A percentile compares a stretch with the other conserved stretches of the same genome.
These are phyloP conservation scores for Musa troglodytarum DNA, from an alignment of 176 grass and related monocot genomes.

Conservation along the genomic window DNA sequence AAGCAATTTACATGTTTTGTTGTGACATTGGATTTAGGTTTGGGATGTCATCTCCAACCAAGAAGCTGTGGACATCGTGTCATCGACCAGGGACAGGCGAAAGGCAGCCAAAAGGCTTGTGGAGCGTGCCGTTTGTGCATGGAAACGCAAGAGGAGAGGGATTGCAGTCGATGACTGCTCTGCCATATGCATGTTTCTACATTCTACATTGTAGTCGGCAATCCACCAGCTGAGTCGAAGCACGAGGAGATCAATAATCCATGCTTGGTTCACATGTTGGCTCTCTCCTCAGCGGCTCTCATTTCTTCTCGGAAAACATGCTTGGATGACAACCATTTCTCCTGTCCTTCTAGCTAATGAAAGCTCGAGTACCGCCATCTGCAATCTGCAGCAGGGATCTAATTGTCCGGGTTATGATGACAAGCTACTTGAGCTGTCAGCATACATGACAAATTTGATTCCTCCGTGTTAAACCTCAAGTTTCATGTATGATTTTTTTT, in stretches of 20 bases:
- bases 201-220: constrained; percentile 19
- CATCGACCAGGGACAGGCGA: constrained; percentile 30
- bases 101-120: constrained; percentile 72
- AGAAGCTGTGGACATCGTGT: constrained; percentile 86
- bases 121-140: constrained; percentile 53
- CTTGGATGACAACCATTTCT: no score
- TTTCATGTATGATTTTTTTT: no score
- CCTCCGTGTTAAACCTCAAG: no score
- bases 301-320: no score
- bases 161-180: constrained; percentile 93
- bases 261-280: neutral
- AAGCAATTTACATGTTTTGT: neutral
- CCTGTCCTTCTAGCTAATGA: no score
- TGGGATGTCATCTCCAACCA: constrained; percentile 95
- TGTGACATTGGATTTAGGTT: constrained; percentile 24
- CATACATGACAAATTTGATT: no score
- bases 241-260: neutral
- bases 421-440: no score
- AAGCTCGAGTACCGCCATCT: no score
- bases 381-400: no score
- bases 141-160: constrained; percentile 51
- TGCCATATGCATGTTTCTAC: constrained; percentile 81
- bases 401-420: no score
- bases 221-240: neutral
- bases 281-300: no score